phyloP scores from a whole-genome alignment of 2,329 filamentous ascomycete genomes.

The Penicillium griseofulvum region DNA sequence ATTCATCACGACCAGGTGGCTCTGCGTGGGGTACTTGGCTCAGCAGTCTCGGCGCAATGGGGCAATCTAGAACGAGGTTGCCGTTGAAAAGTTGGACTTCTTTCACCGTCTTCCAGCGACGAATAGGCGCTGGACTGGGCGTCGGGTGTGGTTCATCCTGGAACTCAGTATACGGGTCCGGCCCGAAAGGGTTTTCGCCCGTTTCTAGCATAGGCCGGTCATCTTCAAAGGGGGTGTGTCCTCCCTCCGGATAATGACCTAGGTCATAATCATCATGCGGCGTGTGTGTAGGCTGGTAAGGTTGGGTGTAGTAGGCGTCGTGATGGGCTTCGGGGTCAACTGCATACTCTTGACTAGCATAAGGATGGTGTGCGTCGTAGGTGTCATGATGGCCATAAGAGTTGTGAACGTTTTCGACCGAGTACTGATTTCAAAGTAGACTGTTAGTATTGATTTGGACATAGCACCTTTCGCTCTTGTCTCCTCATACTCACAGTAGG shows the following conservation, averaged over 20 bases:
- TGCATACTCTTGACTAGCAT: slow-evolving; percentile 65
- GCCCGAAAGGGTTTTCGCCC: slow-evolving; percentile 61
- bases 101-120: slow-evolving; percentile 97
- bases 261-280: slow-evolving; percentile 57
- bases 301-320: slow-evolving; percentile 79
- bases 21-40: slow-evolving; percentile 82
- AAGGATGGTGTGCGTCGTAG: slow-evolving; percentile 55
- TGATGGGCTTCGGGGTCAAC: slow-evolving; percentile 82
- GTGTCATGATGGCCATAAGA: slow-evolving; percentile 63
- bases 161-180: slow-evolving; percentile 55
- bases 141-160: slow-evolving; percentile 45
- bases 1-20: slow-evolving; percentile 75
- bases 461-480: not conserved
- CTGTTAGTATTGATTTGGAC: slow-evolving; percentile 3
- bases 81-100: slow-evolving; percentile 96
- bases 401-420: slow-evolving; percentile 64
- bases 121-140: slow-evolving; percentile 62
- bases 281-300: slow-evolving; percentile 67
- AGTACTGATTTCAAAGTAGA: slow-evolving; percentile 53
- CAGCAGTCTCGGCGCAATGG: slow-evolving; percentile 82
- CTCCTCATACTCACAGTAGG: slow-evolving; percentile 66
- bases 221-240: slow-evolving; percentile 63
- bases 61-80: slow-evolving; percentile 95
- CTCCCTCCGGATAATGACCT: slow-evolving; percentile 52
- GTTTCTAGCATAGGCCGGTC: slow-evolving; percentile 69